A percentile compares a stretch with the other conserved stretches of the same genome.
phyloP scores from a whole-genome alignment of 208 protist species.

The Leishmania lainsoni region DNA sequence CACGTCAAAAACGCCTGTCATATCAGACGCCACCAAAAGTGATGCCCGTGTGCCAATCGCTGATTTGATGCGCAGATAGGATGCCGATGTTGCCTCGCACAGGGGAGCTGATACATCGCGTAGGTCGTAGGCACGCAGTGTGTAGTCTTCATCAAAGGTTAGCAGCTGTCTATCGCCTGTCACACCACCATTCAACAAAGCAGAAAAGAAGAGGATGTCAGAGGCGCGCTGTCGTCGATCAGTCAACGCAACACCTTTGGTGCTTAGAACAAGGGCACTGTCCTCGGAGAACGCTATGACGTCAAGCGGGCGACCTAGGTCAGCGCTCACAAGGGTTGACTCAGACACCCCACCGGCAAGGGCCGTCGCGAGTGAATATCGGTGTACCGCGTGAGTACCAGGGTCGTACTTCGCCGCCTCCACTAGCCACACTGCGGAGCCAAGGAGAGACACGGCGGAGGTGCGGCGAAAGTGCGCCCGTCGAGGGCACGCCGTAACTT shows the following conservation, averaged over 20 bases:
- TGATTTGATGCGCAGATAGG: constrained; percentile 24
- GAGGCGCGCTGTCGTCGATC: constrained; percentile 11
- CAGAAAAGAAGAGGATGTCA: neutral
- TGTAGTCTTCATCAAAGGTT: constrained; percentile 26
- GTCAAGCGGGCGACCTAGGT: constrained; percentile 14
- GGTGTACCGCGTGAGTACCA: constrained; percentile 5
- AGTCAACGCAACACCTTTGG: constrained; percentile 7
- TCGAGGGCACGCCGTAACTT: neutral
- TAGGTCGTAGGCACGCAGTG: constrained; percentile 28
- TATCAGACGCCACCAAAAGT: constrained; percentile 38
- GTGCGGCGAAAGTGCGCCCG: constrained; percentile 14
- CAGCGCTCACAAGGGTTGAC: neutral
- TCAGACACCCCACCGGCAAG: constrained; percentile 5
- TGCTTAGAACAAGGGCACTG: constrained; percentile 19
- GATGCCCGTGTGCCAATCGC: constrained; percentile 10
- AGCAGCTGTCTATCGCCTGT: constrained; percentile 18
- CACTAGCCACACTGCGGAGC: constrained; percentile 15
- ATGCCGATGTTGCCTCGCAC: constrained; percentile 6
- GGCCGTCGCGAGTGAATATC: constrained; percentile 3
- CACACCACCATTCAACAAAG: constrained; percentile 13
- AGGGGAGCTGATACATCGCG: constrained; percentile 16
- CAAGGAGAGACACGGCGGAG: constrained; percentile 6
- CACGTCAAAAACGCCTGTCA: constrained; percentile 39
- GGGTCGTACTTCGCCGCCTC: constrained; percentile 1
- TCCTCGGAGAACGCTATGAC: constrained; percentile 20